phyloP scores from a whole-genome alignment of 1,139 yeast species.

The Taphrina deformans region DNA sequence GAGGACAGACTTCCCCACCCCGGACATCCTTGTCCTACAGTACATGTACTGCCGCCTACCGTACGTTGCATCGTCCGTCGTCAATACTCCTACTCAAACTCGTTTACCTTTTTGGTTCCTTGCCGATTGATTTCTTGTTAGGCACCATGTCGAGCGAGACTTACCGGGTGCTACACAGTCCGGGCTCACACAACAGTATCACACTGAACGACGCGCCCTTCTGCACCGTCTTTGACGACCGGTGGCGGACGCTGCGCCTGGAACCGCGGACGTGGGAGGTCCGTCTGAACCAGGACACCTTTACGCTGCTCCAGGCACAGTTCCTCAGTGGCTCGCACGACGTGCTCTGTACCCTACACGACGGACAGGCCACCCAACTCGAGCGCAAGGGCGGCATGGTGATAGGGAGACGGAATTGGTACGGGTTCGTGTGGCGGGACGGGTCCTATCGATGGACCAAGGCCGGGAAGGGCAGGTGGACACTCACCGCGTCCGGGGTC shows the following conservation, averaged over 20 bases:
- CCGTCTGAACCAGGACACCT: neutral
- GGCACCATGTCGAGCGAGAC: neutral
- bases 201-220: neutral
- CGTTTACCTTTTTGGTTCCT: too few species aligned
- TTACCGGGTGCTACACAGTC: neutral
- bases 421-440: neutral
- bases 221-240: constrained; percentile 11
- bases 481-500: neutral
- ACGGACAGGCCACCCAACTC: neutral
- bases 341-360: neutral
- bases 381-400: neutral
- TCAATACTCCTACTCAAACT: too few species aligned
- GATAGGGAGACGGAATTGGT: neutral
- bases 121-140: too few species aligned
- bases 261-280: constrained; percentile 14
- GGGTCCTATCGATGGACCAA: neutral
- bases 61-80: too few species aligned
- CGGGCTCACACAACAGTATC: neutral
- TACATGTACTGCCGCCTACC: too few species aligned
- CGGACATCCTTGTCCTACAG: too few species aligned
- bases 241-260: neutral
- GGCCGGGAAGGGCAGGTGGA: neutral
- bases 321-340: neutral
- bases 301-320: neutral
- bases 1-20: too few species aligned